Evolutionary conservation across 192 early-diverging fungal genomes (phyloP).

Genomic region (Coemansia sp.): DNA sequence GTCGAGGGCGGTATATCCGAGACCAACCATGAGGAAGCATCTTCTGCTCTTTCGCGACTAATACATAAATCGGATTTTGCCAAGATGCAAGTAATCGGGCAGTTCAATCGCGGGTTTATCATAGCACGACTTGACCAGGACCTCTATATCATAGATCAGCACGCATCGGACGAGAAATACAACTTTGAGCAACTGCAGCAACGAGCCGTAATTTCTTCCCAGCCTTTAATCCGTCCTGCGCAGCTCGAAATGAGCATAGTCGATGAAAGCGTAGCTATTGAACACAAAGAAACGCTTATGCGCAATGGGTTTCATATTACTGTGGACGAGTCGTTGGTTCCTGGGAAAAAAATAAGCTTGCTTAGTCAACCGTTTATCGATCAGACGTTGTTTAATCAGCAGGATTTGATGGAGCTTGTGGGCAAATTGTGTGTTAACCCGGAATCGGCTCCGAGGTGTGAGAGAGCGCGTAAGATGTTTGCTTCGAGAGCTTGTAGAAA

Average conservation of each 20-base stretch:
- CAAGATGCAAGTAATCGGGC: constrained; percentile 86
- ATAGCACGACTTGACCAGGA: constrained; percentile 65
- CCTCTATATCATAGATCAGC: constrained; percentile 96
- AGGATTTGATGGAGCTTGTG: constrained; percentile 47
- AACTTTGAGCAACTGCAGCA: constrained; percentile 87
- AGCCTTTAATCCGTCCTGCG: constrained; percentile 73
- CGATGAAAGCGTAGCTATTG: constrained; percentile 78
- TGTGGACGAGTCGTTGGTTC: constrained; percentile 59
- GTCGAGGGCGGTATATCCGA: constrained; percentile 25
- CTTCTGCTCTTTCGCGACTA: constrained; percentile 29
- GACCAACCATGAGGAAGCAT: constrained; percentile 19
- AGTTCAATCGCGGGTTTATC: constrained; percentile 98
- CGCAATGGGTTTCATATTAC: constrained; percentile 82
- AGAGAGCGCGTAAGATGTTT: constrained; percentile 70
- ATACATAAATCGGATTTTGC: constrained; percentile 82
- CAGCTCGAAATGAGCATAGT: constrained; percentile 70
- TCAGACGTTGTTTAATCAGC: constrained; percentile 70
- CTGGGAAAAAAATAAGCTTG: constrained; percentile 65
- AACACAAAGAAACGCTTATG: constrained; percentile 68
- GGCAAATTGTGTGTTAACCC: constrained; percentile 48
- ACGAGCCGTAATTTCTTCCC: constrained; percentile 63
- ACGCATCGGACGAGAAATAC: constrained; percentile 97
- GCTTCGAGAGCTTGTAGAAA: constrained; percentile 90
- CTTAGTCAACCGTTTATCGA: constrained; percentile 76
- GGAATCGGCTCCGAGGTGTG: constrained; percentile 67